Evolutionary conservation across 2,329 filamentous ascomycete genomes (phyloP), one percentile per base, ranked within the genome.

Genomic region (Raffaelea deltoideospora): DNA sequence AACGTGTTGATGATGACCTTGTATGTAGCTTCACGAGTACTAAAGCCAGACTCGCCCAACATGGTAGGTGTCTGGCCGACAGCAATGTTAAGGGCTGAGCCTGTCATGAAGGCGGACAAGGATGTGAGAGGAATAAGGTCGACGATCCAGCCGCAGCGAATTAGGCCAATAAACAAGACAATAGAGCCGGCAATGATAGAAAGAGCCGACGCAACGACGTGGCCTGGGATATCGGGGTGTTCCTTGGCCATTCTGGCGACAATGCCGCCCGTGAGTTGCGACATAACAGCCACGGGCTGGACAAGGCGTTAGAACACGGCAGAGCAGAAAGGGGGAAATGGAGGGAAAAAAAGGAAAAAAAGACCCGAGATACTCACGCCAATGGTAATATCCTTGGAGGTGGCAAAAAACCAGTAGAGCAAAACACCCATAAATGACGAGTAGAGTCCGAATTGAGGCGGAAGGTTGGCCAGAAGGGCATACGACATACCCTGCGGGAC

Each of bases 401-500:
- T 98, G 24, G 87, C 90, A 51, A 96, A 96, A 53, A 95, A 81
- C 88, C 88, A 96, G 59, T 98, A 98, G 42, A 94, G 68, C 43
- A 94, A 56, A 14, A 93, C 87, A 35, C 88, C 90, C 70, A 95
- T 90, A 53, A 98, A 96, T 0, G 88, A 95, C 1, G 88, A 90
- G 58, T 93, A 93, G 1, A 96, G 69, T 36, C 88, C 88, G 50
- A 78, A 96, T 52, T 96, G 69, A 6, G 79, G 72, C 1, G 73
- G 67, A n/a, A 96, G 67, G 42, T 78, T 70, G 31, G 88, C 88
- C 20, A 96, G 67, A 42, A 77, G 66, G 22, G 88, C 87, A 58
- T 96, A 96, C 1, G 88, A 87, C 88, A 96, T 95, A 43, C 85
- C 80, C 54, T 96, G 88, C 6, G 88, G 88, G n/a, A 96, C 83